These are phyloP conservation scores for Coemansia sp. DNA, from an alignment of 192 early-diverging fungal species.

Conservation along the genomic window DNA sequence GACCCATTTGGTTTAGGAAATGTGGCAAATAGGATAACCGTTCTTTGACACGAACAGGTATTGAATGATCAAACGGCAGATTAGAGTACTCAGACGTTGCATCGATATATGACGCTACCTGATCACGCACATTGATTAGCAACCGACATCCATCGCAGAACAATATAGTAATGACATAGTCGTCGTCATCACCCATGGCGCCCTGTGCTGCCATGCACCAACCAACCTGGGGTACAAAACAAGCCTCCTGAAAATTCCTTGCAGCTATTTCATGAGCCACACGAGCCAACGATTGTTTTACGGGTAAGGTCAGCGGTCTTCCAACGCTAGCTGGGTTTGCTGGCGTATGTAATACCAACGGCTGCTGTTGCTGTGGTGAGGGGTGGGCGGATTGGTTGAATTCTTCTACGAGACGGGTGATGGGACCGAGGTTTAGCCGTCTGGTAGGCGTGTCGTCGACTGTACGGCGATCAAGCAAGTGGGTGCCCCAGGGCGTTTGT, in stretches of 20 bases:
- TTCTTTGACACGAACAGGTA: constrained; percentile 41
- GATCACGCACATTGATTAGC: constrained; percentile 29
- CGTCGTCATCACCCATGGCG: constrained; percentile 5
- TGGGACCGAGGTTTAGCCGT: constrained; percentile 38
- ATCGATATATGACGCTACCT: constrained; percentile 29
- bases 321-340: neutral
- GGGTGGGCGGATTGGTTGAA: constrained; percentile 18
- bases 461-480: constrained; percentile 30
- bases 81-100: constrained; percentile 16
- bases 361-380: constrained; percentile 9
- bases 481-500: constrained; percentile 23
- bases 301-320: neutral
- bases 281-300: constrained; percentile 7
- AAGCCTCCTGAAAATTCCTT: constrained; percentile 15
- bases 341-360: constrained; percentile 20
- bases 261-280: neutral
- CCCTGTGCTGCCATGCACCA: constrained; percentile 51
- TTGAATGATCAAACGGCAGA: constrained; percentile 34
- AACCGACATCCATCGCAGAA: constrained; percentile 51
- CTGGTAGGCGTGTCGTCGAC: constrained; percentile 42
- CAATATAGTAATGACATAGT: constrained; percentile 34
- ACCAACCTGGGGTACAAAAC: constrained; percentile 50
- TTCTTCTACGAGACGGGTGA: constrained; percentile 40
- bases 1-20: constrained; percentile 36
- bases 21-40: constrained; percentile 32